Evolutionary conservation across 306 rosid species (phyloP).

Genomic region (Lathyrus tuberosus): DNA sequence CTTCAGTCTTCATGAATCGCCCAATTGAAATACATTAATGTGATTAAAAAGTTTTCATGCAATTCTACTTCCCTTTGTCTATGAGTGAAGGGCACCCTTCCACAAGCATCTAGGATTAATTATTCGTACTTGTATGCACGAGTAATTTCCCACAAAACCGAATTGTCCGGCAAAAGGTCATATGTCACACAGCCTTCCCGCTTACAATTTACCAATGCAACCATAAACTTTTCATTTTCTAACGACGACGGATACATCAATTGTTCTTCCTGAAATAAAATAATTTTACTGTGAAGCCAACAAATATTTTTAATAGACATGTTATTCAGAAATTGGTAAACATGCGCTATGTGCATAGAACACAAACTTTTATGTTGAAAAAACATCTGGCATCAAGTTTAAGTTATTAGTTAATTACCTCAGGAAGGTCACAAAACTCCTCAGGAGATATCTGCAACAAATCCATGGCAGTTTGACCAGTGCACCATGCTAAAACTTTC

Average conservation of each 20-base stretch:
- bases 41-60: not conserved
- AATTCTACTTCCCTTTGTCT: not conserved
- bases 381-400: conserved; percentile 23
- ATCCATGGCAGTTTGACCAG: conserved; percentile 89
- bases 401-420: conserved; percentile 59
- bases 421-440: conserved; percentile 78
- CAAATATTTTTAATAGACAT: not conserved
- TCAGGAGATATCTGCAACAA: conserved; percentile 89
- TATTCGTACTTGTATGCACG: conserved; percentile 72
- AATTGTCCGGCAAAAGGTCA: conserved; percentile 47
- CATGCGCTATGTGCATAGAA: not conserved
- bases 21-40: not conserved
- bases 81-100: not conserved
- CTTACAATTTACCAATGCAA: conserved; percentile 72
- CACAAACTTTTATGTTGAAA: conserved; percentile 13
- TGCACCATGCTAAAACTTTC: conserved; percentile 80
- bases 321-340: not conserved
- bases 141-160: conserved; percentile 76
- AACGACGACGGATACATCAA: conserved; percentile 76
- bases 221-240: conserved; percentile 76
- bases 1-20: not conserved
- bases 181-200: conserved; percentile 34
- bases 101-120: conserved; percentile 18
- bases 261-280: conserved; percentile 78
- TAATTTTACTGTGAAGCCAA: not conserved